These are phyloP conservation scores for Afroboletus lepidellus DNA, from an alignment of 1,284 basidiomycete genomes.

Conservation along the genomic window DNA sequence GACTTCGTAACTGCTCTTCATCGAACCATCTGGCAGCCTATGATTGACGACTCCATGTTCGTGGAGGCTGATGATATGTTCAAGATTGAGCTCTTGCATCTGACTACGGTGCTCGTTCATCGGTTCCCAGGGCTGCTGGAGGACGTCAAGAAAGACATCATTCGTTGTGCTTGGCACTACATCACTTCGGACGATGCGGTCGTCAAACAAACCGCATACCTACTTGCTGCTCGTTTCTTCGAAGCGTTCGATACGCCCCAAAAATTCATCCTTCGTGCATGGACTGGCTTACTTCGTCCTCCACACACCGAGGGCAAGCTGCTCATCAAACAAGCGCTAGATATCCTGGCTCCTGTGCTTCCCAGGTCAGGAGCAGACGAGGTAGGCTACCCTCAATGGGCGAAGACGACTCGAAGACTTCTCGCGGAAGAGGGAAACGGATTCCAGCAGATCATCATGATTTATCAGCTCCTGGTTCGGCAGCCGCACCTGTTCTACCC, in stretches of 20 bases:
- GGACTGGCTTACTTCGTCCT: constrained; percentile 88
- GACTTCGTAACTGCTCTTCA: constrained; percentile 74
- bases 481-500: constrained; percentile 93
- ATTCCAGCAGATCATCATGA: constrained; percentile 81
- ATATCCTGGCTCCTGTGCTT: constrained; percentile 89
- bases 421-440: constrained; percentile 88
- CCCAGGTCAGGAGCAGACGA: constrained; percentile 58
- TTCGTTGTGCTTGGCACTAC: constrained; percentile 93
- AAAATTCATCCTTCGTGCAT: constrained; percentile 94
- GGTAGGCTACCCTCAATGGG: constrained; percentile 80
- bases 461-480: constrained; percentile 91
- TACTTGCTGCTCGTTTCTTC: constrained; percentile 94
- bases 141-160: constrained; percentile 89
- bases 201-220: constrained; percentile 93
- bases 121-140: constrained; percentile 77
- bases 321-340: constrained; percentile 84
- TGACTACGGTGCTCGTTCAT: constrained; percentile 90
- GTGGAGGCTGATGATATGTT: constrained; percentile 74
- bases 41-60: constrained; percentile 60
- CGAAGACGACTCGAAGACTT: constrained; percentile 82
- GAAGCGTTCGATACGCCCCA: constrained; percentile 87
- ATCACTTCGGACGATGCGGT: constrained; percentile 86
- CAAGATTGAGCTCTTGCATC: constrained; percentile 87
- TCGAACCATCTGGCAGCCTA: constrained; percentile 77
- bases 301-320: constrained; percentile 80